These are phyloP conservation scores for Alternaria postmessia DNA, from an alignment of 2,329 filamentous ascomycete genomes.

Conservation along the genomic window DNA sequence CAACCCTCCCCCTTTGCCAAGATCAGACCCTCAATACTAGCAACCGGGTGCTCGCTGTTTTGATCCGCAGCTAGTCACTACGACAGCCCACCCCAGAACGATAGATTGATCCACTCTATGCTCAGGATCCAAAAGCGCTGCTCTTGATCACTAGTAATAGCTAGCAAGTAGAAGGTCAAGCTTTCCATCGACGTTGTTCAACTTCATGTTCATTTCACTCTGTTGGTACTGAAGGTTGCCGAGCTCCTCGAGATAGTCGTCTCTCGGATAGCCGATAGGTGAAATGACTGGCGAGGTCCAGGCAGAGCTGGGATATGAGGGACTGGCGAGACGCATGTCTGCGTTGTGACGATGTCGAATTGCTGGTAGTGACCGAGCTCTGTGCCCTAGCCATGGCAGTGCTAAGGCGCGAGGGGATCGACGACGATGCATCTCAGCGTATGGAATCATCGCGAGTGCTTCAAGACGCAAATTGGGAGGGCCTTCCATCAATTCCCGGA, in stretches of 20 bases:
- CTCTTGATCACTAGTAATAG: background rate
- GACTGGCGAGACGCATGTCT: slow-evolving; percentile 1
- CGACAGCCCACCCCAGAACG: background rate
- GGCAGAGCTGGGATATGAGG: background rate
- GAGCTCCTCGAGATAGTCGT: background rate
- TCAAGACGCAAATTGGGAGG: background rate
- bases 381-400: background rate
- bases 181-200: slow-evolving; percentile 3
- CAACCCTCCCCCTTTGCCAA: background rate
- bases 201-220: background rate
- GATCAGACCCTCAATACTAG: background rate
- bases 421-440: background rate
- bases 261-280: background rate
- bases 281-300: slow-evolving; percentile 5
- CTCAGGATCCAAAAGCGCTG: background rate
- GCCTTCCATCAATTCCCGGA: background rate
- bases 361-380: slow-evolving; percentile 2
- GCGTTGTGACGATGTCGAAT: slow-evolving; percentile 2
- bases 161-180: background rate
- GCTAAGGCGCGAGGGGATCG: background rate
- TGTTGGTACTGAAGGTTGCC: slow-evolving; percentile 3
- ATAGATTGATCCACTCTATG: background rate
- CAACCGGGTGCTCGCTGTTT: background rate
- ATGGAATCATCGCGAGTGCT: background rate
- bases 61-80: background rate